A percentile compares a stretch with the other conserved stretches of the same genome.
Evolutionary conservation across 208 protist genomes (phyloP).

Genomic region (Vickermania spadyakhi): DNA sequence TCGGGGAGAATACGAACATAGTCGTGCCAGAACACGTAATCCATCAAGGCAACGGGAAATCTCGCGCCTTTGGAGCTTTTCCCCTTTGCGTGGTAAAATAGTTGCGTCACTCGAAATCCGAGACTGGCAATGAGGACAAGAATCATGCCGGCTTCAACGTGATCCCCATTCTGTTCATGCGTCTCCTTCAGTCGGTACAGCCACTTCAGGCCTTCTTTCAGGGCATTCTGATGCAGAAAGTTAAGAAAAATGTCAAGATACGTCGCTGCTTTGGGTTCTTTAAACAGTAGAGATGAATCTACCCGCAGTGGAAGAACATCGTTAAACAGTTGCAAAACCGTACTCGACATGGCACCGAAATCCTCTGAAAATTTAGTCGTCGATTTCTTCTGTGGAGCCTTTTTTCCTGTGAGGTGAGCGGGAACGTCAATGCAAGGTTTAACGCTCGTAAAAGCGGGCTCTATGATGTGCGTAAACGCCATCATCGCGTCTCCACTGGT

Average conservation of each 20-base stretch:
- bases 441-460: constrained; percentile 2
- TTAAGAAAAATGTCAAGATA: constrained; percentile 79
- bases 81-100: constrained; percentile 77
- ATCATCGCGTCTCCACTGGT: constrained; percentile 44
- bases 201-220: constrained; percentile 78
- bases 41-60: constrained; percentile 61
- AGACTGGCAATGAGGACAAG: constrained; percentile 77
- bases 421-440: constrained; percentile 14
- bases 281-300: constrained; percentile 72
- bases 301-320: constrained; percentile 70
- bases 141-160: constrained; percentile 77
- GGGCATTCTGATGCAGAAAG: constrained; percentile 68
- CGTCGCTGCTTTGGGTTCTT: constrained; percentile 62
- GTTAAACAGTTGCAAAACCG: constrained; percentile 71
- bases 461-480: constrained; percentile 39
- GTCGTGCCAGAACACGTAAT: constrained; percentile 87
- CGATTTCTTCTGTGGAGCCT: constrained; percentile 10
- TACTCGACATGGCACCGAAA: constrained; percentile 54
- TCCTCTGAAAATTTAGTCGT: constrained; percentile 56
- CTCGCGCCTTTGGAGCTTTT: constrained; percentile 48
- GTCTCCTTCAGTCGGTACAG: constrained; percentile 73
- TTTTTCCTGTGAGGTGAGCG: constrained; percentile 43
- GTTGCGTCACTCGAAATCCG: constrained; percentile 80
- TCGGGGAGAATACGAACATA: constrained; percentile 83
- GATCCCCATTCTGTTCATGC: constrained; percentile 63